Percentiles rank a stretch among this genome's conserved stretches.
Evolutionary conservation across 805 yeast species (phyloP).

Genomic region (Kluyveromyces starmeri): DNA sequence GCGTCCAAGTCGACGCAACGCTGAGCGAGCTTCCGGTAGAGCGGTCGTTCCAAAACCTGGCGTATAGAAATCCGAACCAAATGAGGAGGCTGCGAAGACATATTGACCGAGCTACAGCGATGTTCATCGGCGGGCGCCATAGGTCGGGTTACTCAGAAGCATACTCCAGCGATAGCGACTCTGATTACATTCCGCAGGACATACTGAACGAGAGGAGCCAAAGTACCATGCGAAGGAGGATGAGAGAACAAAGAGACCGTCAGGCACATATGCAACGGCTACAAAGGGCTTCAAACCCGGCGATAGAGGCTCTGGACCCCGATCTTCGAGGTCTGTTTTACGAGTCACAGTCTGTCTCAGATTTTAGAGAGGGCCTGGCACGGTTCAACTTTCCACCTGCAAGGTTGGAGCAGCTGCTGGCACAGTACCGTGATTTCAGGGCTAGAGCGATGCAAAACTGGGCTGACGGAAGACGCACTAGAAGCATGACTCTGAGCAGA

Average conservation of each 20-base stretch:
- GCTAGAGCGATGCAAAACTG: conserved; percentile 4
- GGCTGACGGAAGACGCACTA: conserved; percentile 2
- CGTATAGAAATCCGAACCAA: conserved; percentile 1
- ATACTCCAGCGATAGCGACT: conserved; percentile 1
- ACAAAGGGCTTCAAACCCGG: neutral
- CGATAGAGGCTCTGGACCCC: conserved; percentile 2
- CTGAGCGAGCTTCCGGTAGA: conserved; percentile 19
- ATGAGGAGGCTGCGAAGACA: conserved; percentile 2
- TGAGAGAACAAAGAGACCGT: conserved; percentile 5
- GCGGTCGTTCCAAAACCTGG: conserved; percentile 22
- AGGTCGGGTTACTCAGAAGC: neutral
- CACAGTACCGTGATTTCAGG: conserved; percentile 3
- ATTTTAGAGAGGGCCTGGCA: conserved; percentile 3
- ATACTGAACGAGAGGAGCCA: conserved; percentile 1
- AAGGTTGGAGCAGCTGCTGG: conserved; percentile 1
- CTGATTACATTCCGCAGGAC: conserved; percentile 3
- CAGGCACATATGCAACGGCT: conserved; percentile 1
- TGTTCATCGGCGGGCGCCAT: neutral
- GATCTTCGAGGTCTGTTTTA: conserved; percentile 1
- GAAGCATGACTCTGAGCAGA: neutral
- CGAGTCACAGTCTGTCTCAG: conserved; percentile 3
- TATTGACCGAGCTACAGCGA: conserved; percentile 1
- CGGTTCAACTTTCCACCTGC: conserved; percentile 5
- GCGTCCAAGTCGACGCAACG: conserved; percentile 15
- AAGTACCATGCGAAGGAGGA: neutral